Percentiles rank a stretch among this genome's conserved stretches.
Evolutionary conservation across 2,329 filamentous ascomycete species (phyloP).

Genomic region (Lasiodiplodia sp.): DNA sequence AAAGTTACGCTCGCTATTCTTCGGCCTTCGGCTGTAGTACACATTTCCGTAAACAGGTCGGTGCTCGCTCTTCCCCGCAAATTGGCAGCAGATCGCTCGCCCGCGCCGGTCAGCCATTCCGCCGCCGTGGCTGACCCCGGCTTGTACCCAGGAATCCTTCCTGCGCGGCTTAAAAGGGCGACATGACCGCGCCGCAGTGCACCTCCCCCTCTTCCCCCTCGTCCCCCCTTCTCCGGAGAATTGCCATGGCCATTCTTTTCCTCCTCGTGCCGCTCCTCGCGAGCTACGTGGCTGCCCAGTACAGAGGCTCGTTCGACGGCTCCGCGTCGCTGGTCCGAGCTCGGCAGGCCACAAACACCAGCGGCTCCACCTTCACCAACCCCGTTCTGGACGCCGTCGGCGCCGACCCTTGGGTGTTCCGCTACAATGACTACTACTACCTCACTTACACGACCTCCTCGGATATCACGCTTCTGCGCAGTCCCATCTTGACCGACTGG

Average conservation of each 20-base stretch:
- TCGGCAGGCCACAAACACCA: constrained; percentile 27
- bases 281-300: constrained; percentile 27
- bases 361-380: constrained; percentile 52
- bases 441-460: constrained; percentile 54
- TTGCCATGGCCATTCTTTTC: constrained; percentile 17
- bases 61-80: constrained; percentile 16
- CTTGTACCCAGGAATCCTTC: not conserved
- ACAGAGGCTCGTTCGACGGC: constrained; percentile 21
- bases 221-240: not conserved
- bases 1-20: too few relatives aligned
- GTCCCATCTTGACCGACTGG: constrained; percentile 53
- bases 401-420: constrained; percentile 48
- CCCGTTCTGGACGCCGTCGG: constrained; percentile 51
- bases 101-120: constrained; percentile 8
- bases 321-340: not conserved
- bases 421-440: constrained; percentile 32
- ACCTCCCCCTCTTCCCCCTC: not conserved
- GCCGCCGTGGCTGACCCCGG: constrained; percentile 3
- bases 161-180: constrained; percentile 9
- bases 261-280: constrained; percentile 26
- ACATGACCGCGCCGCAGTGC: constrained; percentile 5
- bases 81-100: constrained; percentile 6
- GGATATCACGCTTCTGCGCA: constrained; percentile 54
- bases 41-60: not conserved
- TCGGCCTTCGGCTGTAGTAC: not conserved